A percentile compares a stretch with the other conserved stretches of the same genome.
phyloP scores from a whole-genome alignment of 306 rosid genomes.

The Vicia sativa region DNA sequence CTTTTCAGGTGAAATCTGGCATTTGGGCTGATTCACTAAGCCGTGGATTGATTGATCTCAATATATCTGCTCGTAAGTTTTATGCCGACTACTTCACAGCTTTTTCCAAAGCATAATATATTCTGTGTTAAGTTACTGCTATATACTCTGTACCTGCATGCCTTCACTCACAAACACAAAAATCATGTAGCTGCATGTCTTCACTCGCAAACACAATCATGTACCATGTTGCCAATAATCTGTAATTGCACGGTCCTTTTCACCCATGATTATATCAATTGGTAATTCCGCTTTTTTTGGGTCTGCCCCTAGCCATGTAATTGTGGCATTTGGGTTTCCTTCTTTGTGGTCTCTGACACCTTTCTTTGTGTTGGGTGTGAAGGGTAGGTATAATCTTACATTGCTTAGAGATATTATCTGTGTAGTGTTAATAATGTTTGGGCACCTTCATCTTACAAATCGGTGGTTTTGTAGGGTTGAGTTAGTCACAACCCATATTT shows the following conservation, averaged over 20 bases:
- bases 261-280: conserved; percentile 1
- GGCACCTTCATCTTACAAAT: too few relatives aligned
- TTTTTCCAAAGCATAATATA: conserved; percentile 11
- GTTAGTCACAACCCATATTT: too few relatives aligned
- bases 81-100: conserved; percentile 27
- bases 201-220: background rate
- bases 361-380: too few relatives aligned
- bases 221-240: background rate
- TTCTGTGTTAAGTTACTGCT: conserved; percentile 10
- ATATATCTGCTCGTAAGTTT: conserved; percentile 93
- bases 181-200: conserved; percentile 4
- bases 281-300: too few relatives aligned
- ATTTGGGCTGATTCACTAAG: conserved; percentile 97
- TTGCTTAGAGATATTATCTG: too few relatives aligned
- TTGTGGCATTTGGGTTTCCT: too few relatives aligned
- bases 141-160: conserved; percentile 14
- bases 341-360: too few relatives aligned
- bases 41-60: conserved; percentile 98
- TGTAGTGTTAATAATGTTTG: too few relatives aligned
- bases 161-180: background rate
- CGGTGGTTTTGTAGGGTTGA: too few relatives aligned
- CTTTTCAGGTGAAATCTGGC: conserved; percentile 89
- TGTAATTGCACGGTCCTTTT: conserved; percentile 25
- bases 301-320: too few relatives aligned
- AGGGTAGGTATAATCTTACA: too few relatives aligned